Evolutionary conservation across 257 asterid genomes (phyloP), one percentile per base, ranked within the genome.

Genomic region (Parsonsia alboflavescens): DNA sequence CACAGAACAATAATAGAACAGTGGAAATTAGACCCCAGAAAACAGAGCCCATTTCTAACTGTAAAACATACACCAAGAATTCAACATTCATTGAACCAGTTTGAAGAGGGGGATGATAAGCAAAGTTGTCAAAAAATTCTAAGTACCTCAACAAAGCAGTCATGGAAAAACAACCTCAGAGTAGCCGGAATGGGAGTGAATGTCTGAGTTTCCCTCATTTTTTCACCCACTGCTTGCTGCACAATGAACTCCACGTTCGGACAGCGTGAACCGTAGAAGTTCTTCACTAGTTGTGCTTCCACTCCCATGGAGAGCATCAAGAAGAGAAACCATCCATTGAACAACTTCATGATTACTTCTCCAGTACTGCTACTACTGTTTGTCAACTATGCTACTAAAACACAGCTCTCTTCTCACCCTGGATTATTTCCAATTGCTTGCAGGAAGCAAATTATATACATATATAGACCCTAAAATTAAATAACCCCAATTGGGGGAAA

Each of bases 81-180:
- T 46, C 50, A 46, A 46, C 11, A 46, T 46, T 46, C 13, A 46
- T 48, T 8, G n/a, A 50, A 50, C 21, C 5, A 22, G 26, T 16
- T 42, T 15, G 15, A 26, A 1, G 28, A 36, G 6, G 71, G 49
- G 22, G 26, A 64, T 0, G 22, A 64, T 30, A 13, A 28, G 8
- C 24, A 66, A 17, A 30, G 30, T 45, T 26, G 17, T 68, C 15
- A 63, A 45, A 48, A n/a, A 22, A 52, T n/a, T 22, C 6, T 57
- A 7, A 19, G 21, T 72, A 87, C 97, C 88, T 85, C 86, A 24
- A 91, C 94, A 61, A 88, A 83, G 71, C 97, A 91, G 76, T 91
- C 95, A 5, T 91, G 97, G 86, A 91, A 88, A 66, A 85, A 87
- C 75, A 91, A 84, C 33, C 96, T 95, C 62, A 87, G 80, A 13